These are phyloP conservation scores for Lichtheimia hyalospora DNA, from an alignment of 371 early-diverging fungal genomes.

Conservation along the genomic window DNA sequence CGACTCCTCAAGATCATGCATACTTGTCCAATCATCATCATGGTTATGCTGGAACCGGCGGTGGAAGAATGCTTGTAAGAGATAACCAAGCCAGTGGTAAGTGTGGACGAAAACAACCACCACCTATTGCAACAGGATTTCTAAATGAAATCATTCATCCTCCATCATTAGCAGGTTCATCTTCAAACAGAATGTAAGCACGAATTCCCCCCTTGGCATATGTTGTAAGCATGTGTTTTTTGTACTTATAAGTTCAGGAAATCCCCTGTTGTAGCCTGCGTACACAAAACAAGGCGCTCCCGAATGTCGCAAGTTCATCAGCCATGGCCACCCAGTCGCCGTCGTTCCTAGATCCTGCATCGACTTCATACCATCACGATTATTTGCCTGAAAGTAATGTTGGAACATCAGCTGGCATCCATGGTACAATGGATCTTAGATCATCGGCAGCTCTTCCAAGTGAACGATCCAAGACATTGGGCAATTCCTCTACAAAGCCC, in stretches of 20 bases:
- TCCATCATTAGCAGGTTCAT: conserved; percentile 2
- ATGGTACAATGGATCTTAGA: conserved; percentile 11
- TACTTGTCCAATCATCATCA: conserved; percentile 25
- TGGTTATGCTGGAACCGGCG: conserved; percentile 30
- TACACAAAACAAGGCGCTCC: background rate
- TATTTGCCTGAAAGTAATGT: conserved; percentile 1
- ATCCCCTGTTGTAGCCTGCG: conserved; percentile 1
- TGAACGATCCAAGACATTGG: conserved; percentile 12
- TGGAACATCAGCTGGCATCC: conserved; percentile 5
- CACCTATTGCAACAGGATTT: background rate
- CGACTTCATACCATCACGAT: background rate
- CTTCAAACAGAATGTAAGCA: conserved; percentile 32
- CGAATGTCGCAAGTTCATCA: background rate
- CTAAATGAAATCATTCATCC: background rate
- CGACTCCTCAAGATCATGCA: conserved; percentile 25
- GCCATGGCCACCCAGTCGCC: conserved; percentile 1
- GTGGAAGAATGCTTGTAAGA: conserved; percentile 38
- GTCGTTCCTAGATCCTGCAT: background rate
- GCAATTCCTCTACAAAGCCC: conserved; percentile 25
- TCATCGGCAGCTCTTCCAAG: conserved; percentile 6
- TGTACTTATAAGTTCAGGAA: too few relatives aligned
- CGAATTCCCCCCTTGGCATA: conserved; percentile 25
- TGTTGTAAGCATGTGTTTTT: conserved; percentile 24
- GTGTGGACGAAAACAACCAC: conserved; percentile 20
- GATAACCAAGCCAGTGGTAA: conserved; percentile 39